phyloP scores from a whole-genome alignment of 495 filamentous ascomycete genomes.

The Talaromyces ruber region DNA sequence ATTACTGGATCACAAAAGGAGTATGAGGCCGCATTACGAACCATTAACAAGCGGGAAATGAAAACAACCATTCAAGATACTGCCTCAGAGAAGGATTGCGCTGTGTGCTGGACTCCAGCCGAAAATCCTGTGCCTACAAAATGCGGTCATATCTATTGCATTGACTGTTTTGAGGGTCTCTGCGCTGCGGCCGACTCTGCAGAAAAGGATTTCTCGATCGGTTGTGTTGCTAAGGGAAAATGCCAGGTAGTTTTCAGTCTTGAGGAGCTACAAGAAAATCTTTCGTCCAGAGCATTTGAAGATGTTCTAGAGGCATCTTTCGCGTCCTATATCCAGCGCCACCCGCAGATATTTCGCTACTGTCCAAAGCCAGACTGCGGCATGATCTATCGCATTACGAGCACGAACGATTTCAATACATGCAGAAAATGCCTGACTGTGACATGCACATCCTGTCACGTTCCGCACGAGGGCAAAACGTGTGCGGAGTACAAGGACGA shows the following conservation, averaged over 20 bases:
- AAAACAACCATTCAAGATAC: neutral
- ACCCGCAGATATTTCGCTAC: slow-evolving; percentile 18
- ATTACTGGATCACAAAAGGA: slow-evolving; percentile 17
- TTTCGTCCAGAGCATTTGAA: slow-evolving; percentile 28
- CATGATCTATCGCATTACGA: slow-evolving; percentile 16
- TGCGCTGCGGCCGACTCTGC: slow-evolving; percentile 11
- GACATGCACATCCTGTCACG: slow-evolving; percentile 22
- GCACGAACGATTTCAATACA: slow-evolving; percentile 12
- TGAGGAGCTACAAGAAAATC: slow-evolving; percentile 15
- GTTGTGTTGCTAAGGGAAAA: slow-evolving; percentile 14
- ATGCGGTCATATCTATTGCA: slow-evolving; percentile 31
- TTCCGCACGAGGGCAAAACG: slow-evolving; percentile 23
- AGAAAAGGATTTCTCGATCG: slow-evolving; percentile 18
- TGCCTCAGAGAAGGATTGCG: slow-evolving; percentile 10
- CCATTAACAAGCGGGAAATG: neutral
- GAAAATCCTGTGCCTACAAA: slow-evolving; percentile 13
- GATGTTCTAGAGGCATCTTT: slow-evolving; percentile 21
- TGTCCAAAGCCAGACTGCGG: slow-evolving; percentile 28
- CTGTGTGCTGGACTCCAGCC: slow-evolving; percentile 22
- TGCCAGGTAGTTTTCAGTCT: slow-evolving; percentile 12
- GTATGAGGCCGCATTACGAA: slow-evolving; percentile 8
- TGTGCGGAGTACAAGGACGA: slow-evolving; percentile 19
- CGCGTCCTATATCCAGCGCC: slow-evolving; percentile 15
- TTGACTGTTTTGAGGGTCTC: slow-evolving; percentile 21
- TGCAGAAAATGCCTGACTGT: slow-evolving; percentile 23